Evolutionary conservation across 2,329 filamentous ascomycete species (phyloP), one percentile per base, ranked within the genome.

Genomic region (Epichloe baconii): DNA sequence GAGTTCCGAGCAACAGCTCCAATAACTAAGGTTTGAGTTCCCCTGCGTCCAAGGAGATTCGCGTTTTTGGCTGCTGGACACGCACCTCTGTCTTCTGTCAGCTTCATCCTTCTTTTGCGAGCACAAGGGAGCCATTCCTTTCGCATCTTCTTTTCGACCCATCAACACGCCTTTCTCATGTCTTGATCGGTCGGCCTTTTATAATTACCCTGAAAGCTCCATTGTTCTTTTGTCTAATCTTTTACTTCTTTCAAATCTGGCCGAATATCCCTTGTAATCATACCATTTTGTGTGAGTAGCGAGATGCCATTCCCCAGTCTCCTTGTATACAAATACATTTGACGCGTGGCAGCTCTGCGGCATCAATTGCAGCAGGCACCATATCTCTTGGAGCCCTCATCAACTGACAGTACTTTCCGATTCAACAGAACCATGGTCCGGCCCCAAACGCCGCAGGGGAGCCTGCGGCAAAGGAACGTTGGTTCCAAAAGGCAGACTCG

Each of bases 381-480:
- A 15, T 8, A 15, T 4, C 11, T 36, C 12, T 15, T 21, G 10
- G 15, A n/a, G 31, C 14, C 10, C 12, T 8, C 15, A 37, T 31
- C 17, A 10, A 40, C 49, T 54, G 26, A 54, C 49, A 2, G 11
- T 40, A 19, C 53, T 54, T 45, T 47, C 57, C 23, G 12, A 49
- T 50, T 53, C 44, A 44, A 12, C 8, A 57, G 54, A 63, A 66
- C 55, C 64, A 77, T 77, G 74, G 70, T 69, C 59, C 65, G 69
- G 59, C 69, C 69, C 61, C 63, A 72, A 57, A 71, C 73, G 65
- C 72, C 76, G 59, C 77, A 79, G 68, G 76, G 74, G 66, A 73
- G 71, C 65, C 66, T 81, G 71, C 78, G 78, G 66, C 78, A 81
- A 65, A 72, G 78, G 59, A 79, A 76, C 61, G 71, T 73, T 54